These are phyloP conservation scores for Dictyostelium brefeldianum DNA, from an alignment of 78 protist species.

Conservation along the genomic window DNA sequence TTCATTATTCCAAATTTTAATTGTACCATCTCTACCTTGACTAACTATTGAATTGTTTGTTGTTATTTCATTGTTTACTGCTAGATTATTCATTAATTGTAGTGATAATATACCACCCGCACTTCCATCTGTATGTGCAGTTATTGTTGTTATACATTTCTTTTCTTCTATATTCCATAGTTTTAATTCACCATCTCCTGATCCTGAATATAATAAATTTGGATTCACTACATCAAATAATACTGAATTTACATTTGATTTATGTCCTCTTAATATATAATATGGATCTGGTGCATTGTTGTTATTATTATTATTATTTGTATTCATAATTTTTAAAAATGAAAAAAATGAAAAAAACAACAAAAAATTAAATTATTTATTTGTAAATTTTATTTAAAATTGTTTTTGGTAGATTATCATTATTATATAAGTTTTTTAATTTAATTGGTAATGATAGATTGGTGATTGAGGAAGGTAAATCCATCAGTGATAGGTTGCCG, in stretches of 20 bases:
- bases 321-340: too few species aligned
- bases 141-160: conserved; percentile 33
- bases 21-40: conserved; percentile 72
- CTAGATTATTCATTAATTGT: background rate
- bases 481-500: too few species aligned
- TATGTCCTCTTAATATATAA: conserved; percentile 65
- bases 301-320: background rate
- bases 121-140: conserved; percentile 45
- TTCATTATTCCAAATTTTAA: conserved; percentile 31
- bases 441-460: too few species aligned
- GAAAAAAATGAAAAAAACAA: too few species aligned
- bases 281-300: conserved; percentile 64
- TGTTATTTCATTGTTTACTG: background rate
- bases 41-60: background rate
- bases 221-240: conserved; percentile 29
- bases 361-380: too few species aligned
- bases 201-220: conserved; percentile 63
- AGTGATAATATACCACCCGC: conserved; percentile 62
- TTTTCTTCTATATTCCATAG: conserved; percentile 66
- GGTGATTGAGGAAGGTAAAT: too few species aligned
- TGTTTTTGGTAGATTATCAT: too few species aligned
- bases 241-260: conserved; percentile 16
- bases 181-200: conserved; percentile 78
- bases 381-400: too few species aligned
- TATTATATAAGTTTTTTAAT: too few species aligned